Evolutionary conservation across 805 yeast species (phyloP).

Genomic region (Novakomyces olei): DNA sequence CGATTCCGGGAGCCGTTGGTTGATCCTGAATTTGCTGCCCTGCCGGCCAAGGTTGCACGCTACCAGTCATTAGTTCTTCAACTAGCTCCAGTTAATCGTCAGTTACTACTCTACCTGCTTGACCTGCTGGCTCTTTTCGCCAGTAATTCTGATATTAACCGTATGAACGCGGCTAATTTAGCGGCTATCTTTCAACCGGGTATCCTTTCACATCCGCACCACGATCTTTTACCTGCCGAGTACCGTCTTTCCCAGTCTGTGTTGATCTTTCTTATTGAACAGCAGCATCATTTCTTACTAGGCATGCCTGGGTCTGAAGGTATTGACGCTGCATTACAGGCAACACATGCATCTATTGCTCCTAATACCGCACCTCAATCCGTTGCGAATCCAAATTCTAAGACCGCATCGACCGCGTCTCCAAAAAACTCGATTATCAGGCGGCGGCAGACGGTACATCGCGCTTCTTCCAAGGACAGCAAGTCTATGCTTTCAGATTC

Average conservation of each 20-base stretch:
- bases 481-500: too few species aligned
- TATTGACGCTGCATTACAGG: too few species aligned
- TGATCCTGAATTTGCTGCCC: conserved; percentile 12
- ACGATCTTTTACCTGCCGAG: conserved; percentile 81
- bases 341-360: too few species aligned
- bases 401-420: too few species aligned
- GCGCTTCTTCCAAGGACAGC: too few species aligned
- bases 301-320: conserved; percentile 2
- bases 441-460: too few species aligned
- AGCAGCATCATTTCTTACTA: conserved; percentile 39
- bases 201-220: conserved; percentile 76
- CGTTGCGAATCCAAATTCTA: too few species aligned
- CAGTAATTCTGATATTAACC: conserved; percentile 48
- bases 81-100: conserved; percentile 60
- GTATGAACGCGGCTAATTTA: conserved; percentile 80
- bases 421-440: too few species aligned
- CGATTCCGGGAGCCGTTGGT: conserved; percentile 56
- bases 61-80: conserved; percentile 46
- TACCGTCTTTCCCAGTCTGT: conserved; percentile 70
- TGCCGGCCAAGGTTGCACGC: conserved; percentile 34
- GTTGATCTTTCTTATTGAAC: conserved; percentile 71
- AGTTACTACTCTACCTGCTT: conserved; percentile 61
- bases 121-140: conserved; percentile 75
- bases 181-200: conserved; percentile 97
- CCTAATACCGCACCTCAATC: too few species aligned